Base-by-base conservation (phyloP, 768 basidiomycete genomes). In the Megacollybia marginata region DNA sequence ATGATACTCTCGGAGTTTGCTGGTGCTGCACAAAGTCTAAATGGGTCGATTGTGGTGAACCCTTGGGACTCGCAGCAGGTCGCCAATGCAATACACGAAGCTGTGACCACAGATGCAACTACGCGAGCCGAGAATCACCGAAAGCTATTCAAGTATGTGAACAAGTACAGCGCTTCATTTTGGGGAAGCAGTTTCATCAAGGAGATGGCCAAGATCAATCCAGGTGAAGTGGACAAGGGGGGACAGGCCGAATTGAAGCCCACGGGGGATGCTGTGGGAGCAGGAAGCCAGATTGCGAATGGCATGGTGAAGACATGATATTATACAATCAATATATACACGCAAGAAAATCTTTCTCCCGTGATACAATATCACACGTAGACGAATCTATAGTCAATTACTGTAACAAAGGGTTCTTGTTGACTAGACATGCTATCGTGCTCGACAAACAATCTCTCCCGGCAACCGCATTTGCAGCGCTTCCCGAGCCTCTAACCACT, bases 11-110 rank as follows among this genome's bases (percentile, higher is more conserved):
- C 93, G 59, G 96, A 99, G 65, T 98, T 99, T 57, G 95, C 96
- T 4, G 96, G 96, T 28, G 96, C 96, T 9, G 94, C 92, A 13
- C 94, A 97, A 69, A 88, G 84, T 55, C 70, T 99, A 54, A 97
- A 98, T 63, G 96, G 96, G 18, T 89, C 88, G 33, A 77, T 99
- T 57, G 92, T 99, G 62, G 92, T 98, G 60, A 99, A 99, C 72
- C 96, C 96, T 18, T 94, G 96, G 95, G 96, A 98, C 65, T 88
- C 88, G n/a, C 94, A 97, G 65, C 86, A 93, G 60, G 92, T 96
- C 46, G 96, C 96, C 1, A 85, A 97, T 61, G 92, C 93, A n/a
- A 96, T 99, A 51, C 85, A 92, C 67, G 85, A 91, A 65, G 92
- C 96, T 0, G 85, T 98, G 51, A 92, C 87, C 13, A 93, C 94